Conservation (phyloP, 176 grass and related monocot species). For the Paspalum vaginatum region DNA sequence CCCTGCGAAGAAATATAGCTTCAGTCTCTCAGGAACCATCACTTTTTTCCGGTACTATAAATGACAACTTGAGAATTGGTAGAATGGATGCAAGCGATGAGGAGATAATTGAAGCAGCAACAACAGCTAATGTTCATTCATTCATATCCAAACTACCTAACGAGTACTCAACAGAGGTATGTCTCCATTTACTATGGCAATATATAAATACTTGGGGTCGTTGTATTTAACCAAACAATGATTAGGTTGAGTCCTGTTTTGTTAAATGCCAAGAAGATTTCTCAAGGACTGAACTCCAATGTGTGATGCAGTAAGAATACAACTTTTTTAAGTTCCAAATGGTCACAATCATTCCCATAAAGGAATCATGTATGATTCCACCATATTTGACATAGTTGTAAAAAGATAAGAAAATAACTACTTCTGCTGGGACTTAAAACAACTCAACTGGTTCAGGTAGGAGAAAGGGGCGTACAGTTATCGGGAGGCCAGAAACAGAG, state of each 20-base stretch:
- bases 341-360: not conserved
- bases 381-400: not conserved
- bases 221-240: not conserved
- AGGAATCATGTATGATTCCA: slow-evolving; percentile 19
- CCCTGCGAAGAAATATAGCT: slow-evolving; percentile 51
- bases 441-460: slow-evolving; percentile 54
- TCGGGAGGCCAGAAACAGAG: slow-evolving; percentile 76
- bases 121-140: slow-evolving; percentile 55
- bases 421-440: not conserved
- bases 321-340: slow-evolving; percentile 13
- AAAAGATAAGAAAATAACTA: not conserved
- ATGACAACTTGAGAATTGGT: slow-evolving; percentile 60
- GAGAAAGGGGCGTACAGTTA: slow-evolving; percentile 61
- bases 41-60: slow-evolving; percentile 56
- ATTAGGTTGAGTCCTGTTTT: slow-evolving; percentile 10
- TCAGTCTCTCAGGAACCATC: slow-evolving; percentile 58
- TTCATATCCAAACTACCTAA: slow-evolving; percentile 59
- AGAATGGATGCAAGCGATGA: slow-evolving; percentile 51
- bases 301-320: not conserved
- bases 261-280: slow-evolving; percentile 16
- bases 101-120: slow-evolving; percentile 51
- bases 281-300: slow-evolving; percentile 7
- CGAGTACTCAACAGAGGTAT: slow-evolving; percentile 57
- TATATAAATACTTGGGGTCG: not conserved
- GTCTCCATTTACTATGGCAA: not conserved